Evolutionary conservation across 1,284 basidiomycete species (phyloP).

Genomic region (Apiotrichum sp.): DNA sequence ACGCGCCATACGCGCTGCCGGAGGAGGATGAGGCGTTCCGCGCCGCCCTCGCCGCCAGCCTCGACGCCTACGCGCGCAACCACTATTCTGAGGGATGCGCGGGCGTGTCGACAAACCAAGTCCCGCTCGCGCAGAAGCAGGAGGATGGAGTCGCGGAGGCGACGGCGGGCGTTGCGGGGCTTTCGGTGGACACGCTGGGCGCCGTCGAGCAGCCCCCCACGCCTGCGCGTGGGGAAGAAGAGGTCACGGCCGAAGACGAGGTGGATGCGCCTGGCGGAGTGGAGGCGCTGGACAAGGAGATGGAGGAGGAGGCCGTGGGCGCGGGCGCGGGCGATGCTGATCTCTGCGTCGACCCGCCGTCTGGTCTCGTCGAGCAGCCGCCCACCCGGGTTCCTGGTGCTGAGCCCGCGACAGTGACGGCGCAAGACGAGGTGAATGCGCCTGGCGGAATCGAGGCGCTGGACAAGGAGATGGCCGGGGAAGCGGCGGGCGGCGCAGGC

Average conservation of each 20-base stretch:
- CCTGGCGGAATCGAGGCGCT: neutral
- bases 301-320: neutral
- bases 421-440: neutral
- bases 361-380: too few relatives aligned
- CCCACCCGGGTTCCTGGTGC: too few relatives aligned
- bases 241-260: constrained; percentile 11
- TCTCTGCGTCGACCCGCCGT: too few relatives aligned
- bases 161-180: neutral
- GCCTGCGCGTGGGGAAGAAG: constrained; percentile 6
- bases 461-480: constrained; percentile 3
- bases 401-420: neutral
- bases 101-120: constrained; percentile 55
- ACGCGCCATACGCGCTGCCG: constrained; percentile 58
- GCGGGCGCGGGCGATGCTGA: too few relatives aligned
- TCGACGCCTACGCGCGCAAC: constrained; percentile 63
- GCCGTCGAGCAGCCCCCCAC: neutral
- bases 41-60: constrained; percentile 60
- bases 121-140: too few relatives aligned
- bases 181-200: neutral
- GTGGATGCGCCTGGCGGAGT: constrained; percentile 28
- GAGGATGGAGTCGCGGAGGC: too few relatives aligned
- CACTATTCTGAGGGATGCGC: constrained; percentile 71
- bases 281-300: constrained; percentile 13
- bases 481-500: constrained; percentile 1
- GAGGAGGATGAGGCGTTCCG: constrained; percentile 66